Evolutionary conservation across 73 alveolate genomes (phyloP), one percentile per base, ranked within the genome.

Genomic region (Paramecium biaurelia): DNA sequence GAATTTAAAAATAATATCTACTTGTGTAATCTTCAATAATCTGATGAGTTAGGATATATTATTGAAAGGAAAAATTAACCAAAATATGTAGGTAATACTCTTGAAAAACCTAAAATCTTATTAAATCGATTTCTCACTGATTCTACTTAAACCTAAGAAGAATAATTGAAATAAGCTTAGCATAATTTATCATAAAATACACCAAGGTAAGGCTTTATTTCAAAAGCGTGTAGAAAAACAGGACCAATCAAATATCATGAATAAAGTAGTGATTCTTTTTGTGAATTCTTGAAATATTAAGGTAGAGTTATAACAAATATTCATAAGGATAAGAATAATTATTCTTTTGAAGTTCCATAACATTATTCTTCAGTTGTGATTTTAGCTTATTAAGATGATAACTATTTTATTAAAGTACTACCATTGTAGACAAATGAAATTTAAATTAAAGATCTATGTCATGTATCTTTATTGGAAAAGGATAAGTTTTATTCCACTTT

Each of bases 41-140:
- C 87, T 4, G 99, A 97, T 89, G 99, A 97, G 88, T 92, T 86
- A 79, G 94, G 97, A 96, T 98, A 98, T 92, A 98, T 97, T 26
- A 89, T 98, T 38, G 97, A 98, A 41, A 96, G 99, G 76, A 97
- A 95, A 89, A 85, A 88, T 63, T 92, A 68, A 47, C 96, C 95
- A 53, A 94, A 95, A 70, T 92, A 49, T 67, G 47, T 95, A 70
- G 99, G 99, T 15, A 98, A 97, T 93, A 96, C 99, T 8, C 96
- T 98, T 6, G 99, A 96, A 26, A 93, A 96, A 93, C 99, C 99
- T 24, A 82, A 95, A 34, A 85, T 98, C 14, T 76, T 98, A 7
- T 90, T 98, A 79, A 97, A 98, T 70, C 94, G 98, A 89, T 89
- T 86, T 24, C 85, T 85, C 56, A 94, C 94, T 47, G 53, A 86